Base-by-base conservation (phyloP, 495 filamentous ascomycete species). In the Evernia prunastri region DNA sequence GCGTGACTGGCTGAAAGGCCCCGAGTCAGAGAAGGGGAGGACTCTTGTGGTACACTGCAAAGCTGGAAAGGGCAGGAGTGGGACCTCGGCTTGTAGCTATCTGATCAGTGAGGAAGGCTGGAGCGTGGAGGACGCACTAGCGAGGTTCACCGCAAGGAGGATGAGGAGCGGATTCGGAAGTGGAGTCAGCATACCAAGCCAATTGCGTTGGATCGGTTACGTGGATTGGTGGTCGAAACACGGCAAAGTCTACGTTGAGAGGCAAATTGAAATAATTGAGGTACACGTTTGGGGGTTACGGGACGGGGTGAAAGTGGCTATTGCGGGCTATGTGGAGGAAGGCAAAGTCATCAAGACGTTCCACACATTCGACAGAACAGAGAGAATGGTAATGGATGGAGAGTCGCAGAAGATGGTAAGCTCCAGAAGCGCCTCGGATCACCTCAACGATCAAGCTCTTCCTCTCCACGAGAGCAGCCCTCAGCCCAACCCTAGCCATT, bases 41-140 rank as follows among this genome's bases (percentile, higher is more conserved):
- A 89, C 96, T 1, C 87, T 87, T 2, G 93, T 98, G 9, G 90
- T 98, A 15, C 94, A 97, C 73, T 97, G 94, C 77, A 98, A 97
- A 74, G 94, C 94, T 3, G 94, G 94, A 4, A 98, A 98, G 74
- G 94, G 94, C 2, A 81, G 94, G 54, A 94, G 89, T 63, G 94
- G 94, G n/a, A 96, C 90, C 1, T 83, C 91, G 70, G 86, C 87
- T 27, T 92, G 89, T 70, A 86, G 86, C 61, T 97, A 96, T 72
- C 77, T 98, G 56, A 95, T 98, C 65, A 85, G 88, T 25, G 89
- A 98, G 71, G 87, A 91, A 67, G 91, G 89, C 25, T 97, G 92
- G 92, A 86, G 80, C 43, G 77, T 84, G 17, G 82, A 89, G 63
- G 84, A 94, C 61, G 94, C 94, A 3, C 75, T 96, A 68, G 78